These are phyloP conservation scores for Solanum clarkiae DNA, from an alignment of 257 asterid genomes.

Conservation along the genomic window DNA sequence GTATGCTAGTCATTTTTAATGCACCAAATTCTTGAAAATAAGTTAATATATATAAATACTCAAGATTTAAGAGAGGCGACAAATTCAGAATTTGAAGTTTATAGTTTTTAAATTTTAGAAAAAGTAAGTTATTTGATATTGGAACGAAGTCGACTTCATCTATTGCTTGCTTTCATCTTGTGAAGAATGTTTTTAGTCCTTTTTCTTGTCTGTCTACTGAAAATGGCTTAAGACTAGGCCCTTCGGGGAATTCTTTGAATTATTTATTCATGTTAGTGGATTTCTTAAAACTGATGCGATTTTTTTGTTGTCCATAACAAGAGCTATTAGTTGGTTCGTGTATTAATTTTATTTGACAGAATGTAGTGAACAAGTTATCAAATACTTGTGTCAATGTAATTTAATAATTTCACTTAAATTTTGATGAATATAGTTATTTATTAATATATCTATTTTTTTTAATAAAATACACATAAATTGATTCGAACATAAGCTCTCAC, in stretches of 20 bases:
- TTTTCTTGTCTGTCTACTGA: no score
- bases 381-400: rapidly evolving
- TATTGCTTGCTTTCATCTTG: no score
- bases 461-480: background rate
- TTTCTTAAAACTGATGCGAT: background rate
- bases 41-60: background rate
- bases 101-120: rapidly evolving
- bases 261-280: background rate
- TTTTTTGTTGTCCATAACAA: background rate
- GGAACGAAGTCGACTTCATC: no score
- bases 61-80: background rate
- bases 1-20: background rate
- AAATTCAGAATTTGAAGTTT: background rate
- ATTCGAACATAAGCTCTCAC: background rate
- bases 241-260: background rate
- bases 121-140: background rate
- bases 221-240: no score
- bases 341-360: background rate
- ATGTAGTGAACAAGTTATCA: background rate
- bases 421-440: background rate
- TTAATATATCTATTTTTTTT: background rate
- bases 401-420: background rate
- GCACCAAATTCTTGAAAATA: background rate
- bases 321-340: background rate
- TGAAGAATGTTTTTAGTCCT: no score